These are phyloP conservation scores for Yarrowia deformans DNA, from an alignment of 805 yeast genomes.

Conservation along the genomic window DNA sequence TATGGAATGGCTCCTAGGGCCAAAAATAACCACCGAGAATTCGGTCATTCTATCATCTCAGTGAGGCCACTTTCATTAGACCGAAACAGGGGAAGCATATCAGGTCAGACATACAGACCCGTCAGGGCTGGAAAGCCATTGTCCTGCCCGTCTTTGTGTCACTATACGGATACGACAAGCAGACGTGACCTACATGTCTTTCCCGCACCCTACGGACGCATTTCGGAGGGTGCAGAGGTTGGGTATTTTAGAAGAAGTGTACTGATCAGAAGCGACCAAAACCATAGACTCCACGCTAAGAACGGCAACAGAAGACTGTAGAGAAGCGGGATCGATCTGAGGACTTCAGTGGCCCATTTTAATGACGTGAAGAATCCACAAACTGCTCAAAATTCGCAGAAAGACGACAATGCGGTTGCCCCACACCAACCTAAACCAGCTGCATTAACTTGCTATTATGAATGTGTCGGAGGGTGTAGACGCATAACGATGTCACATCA, in stretches of 20 bases:
- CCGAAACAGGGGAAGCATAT: too few relatives aligned
- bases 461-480: not conserved
- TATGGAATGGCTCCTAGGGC: too few relatives aligned
- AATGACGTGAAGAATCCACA: too few relatives aligned
- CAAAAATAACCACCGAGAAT: too few relatives aligned
- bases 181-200: not conserved
- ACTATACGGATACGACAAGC: conserved; percentile 16
- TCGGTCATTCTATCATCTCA: too few relatives aligned
- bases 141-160: not conserved
- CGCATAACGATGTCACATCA: not conserved
- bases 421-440: conserved; percentile 12
- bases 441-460: conserved; percentile 3
- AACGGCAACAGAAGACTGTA: too few relatives aligned
- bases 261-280: too few relatives aligned
- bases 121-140: not conserved
- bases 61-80: too few relatives aligned
- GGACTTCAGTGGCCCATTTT: too few relatives aligned
- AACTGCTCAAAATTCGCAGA: not conserved
- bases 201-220: not conserved
- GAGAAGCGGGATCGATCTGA: too few relatives aligned
- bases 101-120: not conserved
- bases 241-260: not conserved
- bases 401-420: not conserved
- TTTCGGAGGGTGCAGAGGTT: not conserved
- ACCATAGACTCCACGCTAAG: too few relatives aligned